Evolutionary conservation across 805 yeast genomes (phyloP), one percentile per base, ranked within the genome.

Genomic region (Saturnispora ahearnii): DNA sequence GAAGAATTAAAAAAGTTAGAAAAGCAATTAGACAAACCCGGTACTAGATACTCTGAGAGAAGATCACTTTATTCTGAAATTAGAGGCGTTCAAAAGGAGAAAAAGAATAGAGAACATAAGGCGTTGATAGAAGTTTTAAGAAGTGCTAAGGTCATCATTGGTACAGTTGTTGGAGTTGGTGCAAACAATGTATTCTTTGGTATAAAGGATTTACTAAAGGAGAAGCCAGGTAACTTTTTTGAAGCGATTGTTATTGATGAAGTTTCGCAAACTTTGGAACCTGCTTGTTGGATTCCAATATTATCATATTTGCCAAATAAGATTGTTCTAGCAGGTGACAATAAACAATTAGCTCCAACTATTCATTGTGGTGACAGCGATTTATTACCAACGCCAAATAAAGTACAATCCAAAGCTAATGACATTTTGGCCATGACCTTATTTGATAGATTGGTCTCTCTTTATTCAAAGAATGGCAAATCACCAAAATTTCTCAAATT

Each of bases 281-380:
- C 97, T 1, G 96, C 91, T 56, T 89, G 97, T 59, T 90, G 97
- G 97, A 89, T 91, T 24, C 97, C 99, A 0, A 53, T 93, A 6
- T 72, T 88, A 3, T 75, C 77, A 36, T 91, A 86, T 58, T 73
- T 79, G 22, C 64, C 78, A 40, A 72, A 73, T 33, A 74, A 81
- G 48, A 63, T 91, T 24, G 77, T 91, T 1, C 73, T 91, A 24
- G 97, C 98, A 0, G 99, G 99, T 47, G 99, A 91, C 62, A 84
- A 90, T 60, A 80, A 80, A 67, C 99, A 91, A 64, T 70, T 91
- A 31, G 91, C 98, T 0, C 97, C 99, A 2, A 87, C 96, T 0
- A 76, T 91, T 13, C 89, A 89, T 59, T 44, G 51, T 41, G 34
- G 45, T 8, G 50, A 51, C 11, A 13, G 15, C 24, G 49, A 45